A percentile compares a stretch with the other conserved stretches of the same genome.
Conservation (phyloP, 345 rosid species). For the Sisymbrium irio region DNA sequence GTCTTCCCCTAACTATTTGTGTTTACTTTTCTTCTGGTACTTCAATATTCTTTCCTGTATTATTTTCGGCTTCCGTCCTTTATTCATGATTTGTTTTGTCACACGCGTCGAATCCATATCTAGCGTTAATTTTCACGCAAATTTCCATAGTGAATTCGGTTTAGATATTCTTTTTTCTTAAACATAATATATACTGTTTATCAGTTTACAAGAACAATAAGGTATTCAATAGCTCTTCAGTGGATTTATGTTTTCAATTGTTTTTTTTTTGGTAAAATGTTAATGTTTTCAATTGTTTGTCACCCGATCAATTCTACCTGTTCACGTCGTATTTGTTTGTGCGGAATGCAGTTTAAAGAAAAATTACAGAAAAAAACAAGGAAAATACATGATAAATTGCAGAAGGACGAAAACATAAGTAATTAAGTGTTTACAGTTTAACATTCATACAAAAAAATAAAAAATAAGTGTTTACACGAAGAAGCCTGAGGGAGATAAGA, state of each 20-base stretch:
- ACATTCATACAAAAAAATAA: too few relatives aligned
- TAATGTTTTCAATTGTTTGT: not conserved
- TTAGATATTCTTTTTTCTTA: not conserved
- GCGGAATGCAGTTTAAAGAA: not conserved
- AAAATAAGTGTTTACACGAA: not conserved
- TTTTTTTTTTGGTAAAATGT: too few relatives aligned
- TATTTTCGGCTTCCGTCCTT: not conserved
- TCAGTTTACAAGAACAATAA: not conserved
- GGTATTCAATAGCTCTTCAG: not conserved
- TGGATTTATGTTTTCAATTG: too few relatives aligned
- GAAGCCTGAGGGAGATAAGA: slow-evolving; percentile 16
- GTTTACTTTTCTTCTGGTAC: slow-evolving; percentile 34
- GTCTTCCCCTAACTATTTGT: slow-evolving; percentile 25
- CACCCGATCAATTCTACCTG: not conserved
- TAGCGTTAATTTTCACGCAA: not conserved
- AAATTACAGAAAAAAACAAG: not conserved
- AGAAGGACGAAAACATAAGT: not conserved
- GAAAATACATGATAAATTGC: not conserved
- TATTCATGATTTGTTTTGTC: not conserved
- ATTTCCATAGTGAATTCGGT: not conserved
- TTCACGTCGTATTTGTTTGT: not conserved
- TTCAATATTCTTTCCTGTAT: slow-evolving; percentile 25
- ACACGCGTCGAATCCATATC: not conserved
- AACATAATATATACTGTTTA: not conserved
- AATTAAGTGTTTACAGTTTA: too few relatives aligned